Base-by-base conservation (phyloP, 2,329 filamentous ascomycete species). In the Nigrospora osmanthi region DNA sequence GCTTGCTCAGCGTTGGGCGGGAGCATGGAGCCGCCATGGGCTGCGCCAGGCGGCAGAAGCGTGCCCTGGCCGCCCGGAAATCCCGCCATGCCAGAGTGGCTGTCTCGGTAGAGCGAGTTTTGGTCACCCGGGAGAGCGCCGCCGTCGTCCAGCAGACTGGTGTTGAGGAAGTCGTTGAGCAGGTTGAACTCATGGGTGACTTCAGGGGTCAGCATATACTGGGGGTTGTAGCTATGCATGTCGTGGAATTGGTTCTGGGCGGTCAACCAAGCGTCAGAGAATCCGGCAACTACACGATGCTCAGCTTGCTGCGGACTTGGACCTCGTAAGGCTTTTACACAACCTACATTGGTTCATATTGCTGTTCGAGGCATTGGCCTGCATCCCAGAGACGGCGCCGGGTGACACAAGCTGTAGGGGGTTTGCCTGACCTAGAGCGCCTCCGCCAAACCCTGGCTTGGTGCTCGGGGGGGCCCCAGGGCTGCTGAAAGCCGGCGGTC, bases 161-260 rank as follows among this genome's bases (percentile, higher is more conserved):
- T 94, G 65, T 90, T 93, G 49, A 98, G 77, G 62, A 97, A 97
- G 65, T 98, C 91, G 71, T 94, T 95, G 60, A 98, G 80, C 42
- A 97, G 72, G 62, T 96, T 95, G 65, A 95, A 96, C 71, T 98
- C 93, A 68, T 93, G 93, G 49, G 87, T 90, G 56, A 96, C 87
- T 67, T 98, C 93, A 51, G 89, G 87, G 41, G 74, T 70, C 69
- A 96, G 94, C 85, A 95, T 90, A 71, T 93, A 97, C 60, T 87
- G 93, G 47, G 88, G 86, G 68, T 96, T 89, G 60, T 90, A 89
- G 62, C 83, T 88, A 69, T 93, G 89, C 83, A 96, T 93, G 66
- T 96, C 89, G 72, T 94, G 85, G 65, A 88, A 93, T 60, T 87
- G 86, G 62, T 84, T 93, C 59, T 89, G 86, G 48, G 82, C 79